These are phyloP conservation scores for Saprolegnia parasitica DNA, from an alignment of 352 stramenopile genomes.

Conservation along the genomic window DNA sequence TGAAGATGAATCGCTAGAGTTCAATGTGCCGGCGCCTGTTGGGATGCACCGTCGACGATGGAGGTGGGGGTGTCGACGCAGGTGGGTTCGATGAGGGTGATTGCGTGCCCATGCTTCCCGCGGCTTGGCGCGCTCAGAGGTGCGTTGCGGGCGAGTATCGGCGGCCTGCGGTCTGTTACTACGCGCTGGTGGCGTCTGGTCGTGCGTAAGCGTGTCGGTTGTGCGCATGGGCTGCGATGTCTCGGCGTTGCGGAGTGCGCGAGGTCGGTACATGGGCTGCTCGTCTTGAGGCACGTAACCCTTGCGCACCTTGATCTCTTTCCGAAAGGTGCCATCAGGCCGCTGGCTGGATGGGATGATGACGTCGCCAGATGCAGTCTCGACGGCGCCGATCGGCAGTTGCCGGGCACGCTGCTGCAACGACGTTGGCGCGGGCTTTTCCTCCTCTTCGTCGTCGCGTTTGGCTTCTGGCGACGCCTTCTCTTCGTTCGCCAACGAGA, in stretches of 20 bases:
- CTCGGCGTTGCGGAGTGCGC: slow-evolving; percentile 41
- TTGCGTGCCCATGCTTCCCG: too few species aligned
- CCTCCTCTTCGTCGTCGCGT: slow-evolving; percentile 29
- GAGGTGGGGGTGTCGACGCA: background rate
- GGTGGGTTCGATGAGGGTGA: too few species aligned
- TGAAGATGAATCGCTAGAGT: background rate
- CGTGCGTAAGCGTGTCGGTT: too few species aligned
- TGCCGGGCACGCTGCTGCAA: slow-evolving; percentile 22
- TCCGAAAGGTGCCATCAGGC: slow-evolving; percentile 68
- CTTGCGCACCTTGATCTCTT: slow-evolving; percentile 73
- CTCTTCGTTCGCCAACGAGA: background rate
- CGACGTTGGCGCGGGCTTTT: slow-evolving; percentile 21
- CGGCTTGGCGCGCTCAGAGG: too few species aligned
- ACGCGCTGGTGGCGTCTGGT: too few species aligned
- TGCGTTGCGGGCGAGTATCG: too few species aligned
- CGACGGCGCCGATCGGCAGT: slow-evolving; percentile 61
- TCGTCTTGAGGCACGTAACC: slow-evolving; percentile 81
- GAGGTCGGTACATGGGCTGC: slow-evolving; percentile 71
- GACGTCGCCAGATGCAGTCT: slow-evolving; percentile 52
- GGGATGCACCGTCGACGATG: background rate
- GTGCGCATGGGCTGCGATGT: too few species aligned
- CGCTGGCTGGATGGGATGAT: slow-evolving; percentile 57
- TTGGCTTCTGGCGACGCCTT: slow-evolving; percentile 27
- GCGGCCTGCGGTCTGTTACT: too few species aligned
- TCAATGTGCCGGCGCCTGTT: slow-evolving; percentile 14